These are phyloP conservation scores for Fusarium torulosum DNA, from an alignment of 2,329 filamentous ascomycete species.

Conservation along the genomic window DNA sequence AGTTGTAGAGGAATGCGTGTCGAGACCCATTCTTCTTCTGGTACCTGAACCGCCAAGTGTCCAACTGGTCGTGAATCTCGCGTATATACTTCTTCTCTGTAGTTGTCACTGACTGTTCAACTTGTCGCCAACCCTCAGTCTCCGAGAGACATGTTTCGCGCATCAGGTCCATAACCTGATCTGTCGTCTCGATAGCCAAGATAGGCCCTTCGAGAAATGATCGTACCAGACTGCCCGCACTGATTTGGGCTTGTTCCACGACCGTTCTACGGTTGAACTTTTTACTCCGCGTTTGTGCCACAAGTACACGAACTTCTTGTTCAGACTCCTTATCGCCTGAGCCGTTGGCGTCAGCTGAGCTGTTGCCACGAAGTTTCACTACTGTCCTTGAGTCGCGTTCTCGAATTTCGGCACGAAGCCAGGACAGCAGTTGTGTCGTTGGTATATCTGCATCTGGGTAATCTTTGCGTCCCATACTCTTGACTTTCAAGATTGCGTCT, in stretches of 20 bases:
- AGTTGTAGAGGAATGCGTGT: constrained; percentile 93
- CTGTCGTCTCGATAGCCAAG: constrained; percentile 87
- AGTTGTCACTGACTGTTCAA: constrained; percentile 82
- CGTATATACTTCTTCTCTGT: constrained; percentile 84
- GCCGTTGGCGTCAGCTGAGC: constrained; percentile 48
- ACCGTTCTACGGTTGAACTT: constrained; percentile 91
- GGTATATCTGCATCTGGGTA: constrained; percentile 81
- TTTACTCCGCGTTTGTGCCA: constrained; percentile 85
- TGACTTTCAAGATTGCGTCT: constrained; percentile 81
- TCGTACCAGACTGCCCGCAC: constrained; percentile 72
- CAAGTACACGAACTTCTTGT: constrained; percentile 86
- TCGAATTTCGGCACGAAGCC: constrained; percentile 84
- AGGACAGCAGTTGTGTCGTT: constrained; percentile 77
- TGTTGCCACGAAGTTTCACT: constrained; percentile 56
- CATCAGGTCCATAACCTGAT: constrained; percentile 83
- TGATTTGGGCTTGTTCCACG: constrained; percentile 79
- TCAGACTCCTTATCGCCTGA: constrained; percentile 58
- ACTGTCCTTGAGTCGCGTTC: constrained; percentile 77
- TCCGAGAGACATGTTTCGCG: constrained; percentile 81
- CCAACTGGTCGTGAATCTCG: constrained; percentile 83
- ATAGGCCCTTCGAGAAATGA: constrained; percentile 83
- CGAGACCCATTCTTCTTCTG: constrained; percentile 66
- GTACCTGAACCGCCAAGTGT: constrained; percentile 70
- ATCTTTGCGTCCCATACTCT: constrained; percentile 81
- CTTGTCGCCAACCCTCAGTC: constrained; percentile 83